These are phyloP conservation scores for Clitopilus hobsonii DNA, from an alignment of 768 basidiomycete genomes.

Conservation along the genomic window DNA sequence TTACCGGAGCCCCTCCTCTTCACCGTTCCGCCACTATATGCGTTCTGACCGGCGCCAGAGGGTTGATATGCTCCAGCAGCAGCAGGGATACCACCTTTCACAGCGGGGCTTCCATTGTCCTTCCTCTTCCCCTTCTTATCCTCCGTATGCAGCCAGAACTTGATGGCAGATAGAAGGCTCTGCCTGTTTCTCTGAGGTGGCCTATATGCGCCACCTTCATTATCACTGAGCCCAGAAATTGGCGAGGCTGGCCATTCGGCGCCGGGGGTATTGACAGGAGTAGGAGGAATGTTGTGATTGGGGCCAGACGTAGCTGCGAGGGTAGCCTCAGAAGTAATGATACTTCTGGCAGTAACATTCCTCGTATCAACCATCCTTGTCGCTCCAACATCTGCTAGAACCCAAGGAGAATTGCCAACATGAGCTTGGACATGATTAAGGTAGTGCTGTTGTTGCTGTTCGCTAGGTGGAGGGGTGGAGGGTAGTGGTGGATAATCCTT, in stretches of 20 bases:
- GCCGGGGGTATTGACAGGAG: slow-evolving; percentile 19
- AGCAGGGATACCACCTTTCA: slow-evolving; percentile 18
- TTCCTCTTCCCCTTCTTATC: slow-evolving; percentile 77
- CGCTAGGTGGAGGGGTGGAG: slow-evolving; percentile 47
- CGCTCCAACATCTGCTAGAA: slow-evolving; percentile 40
- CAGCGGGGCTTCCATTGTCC: no score
- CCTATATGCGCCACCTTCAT: slow-evolving; percentile 1
- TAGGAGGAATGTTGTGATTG: slow-evolving; percentile 43
- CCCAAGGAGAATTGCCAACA: slow-evolving; percentile 60
- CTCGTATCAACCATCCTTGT: not conserved
- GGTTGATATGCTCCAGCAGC: slow-evolving; percentile 18
- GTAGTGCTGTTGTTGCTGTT: slow-evolving; percentile 31
- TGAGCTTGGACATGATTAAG: slow-evolving; percentile 20
- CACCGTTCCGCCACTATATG: slow-evolving; percentile 27
- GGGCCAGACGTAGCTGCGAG: slow-evolving; percentile 50
- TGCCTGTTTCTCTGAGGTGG: slow-evolving; percentile 58
- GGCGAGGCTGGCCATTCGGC: slow-evolving; percentile 20
- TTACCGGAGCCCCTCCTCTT: slow-evolving; percentile 40
- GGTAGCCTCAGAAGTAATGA: slow-evolving; percentile 19
- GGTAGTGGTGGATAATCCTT: slow-evolving; percentile 22
- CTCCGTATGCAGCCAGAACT: slow-evolving; percentile 92
- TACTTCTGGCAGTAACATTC: not conserved
- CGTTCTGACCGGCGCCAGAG: not conserved
- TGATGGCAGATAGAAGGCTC: slow-evolving; percentile 79
- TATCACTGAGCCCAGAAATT: not conserved